phyloP scores from a whole-genome alignment of 2,329 filamentous ascomycete genomes.

The Colletotrichum tabaci region DNA sequence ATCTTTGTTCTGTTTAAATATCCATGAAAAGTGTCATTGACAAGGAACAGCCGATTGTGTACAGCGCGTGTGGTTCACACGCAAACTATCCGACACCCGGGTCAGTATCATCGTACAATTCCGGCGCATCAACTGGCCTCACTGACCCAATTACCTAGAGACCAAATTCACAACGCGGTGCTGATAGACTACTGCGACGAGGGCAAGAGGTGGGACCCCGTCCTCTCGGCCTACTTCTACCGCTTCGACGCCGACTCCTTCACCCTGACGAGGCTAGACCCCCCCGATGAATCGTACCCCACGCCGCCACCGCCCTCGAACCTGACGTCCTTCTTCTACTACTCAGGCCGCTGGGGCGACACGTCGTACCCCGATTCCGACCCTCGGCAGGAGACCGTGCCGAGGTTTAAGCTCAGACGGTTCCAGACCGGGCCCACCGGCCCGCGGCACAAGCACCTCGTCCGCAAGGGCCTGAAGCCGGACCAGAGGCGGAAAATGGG shows the following conservation, averaged over 20 bases:
- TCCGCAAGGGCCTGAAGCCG: conserved; percentile 51
- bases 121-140: fast-evolving
- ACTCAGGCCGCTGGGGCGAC: conserved; percentile 53
- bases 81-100: conserved; percentile 52
- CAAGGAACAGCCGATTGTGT: conserved; percentile 50
- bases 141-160: conserved; percentile 41
- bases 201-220: conserved; percentile 53
- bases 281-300: conserved; percentile 1
- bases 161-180: conserved; percentile 52
- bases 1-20: too few relatives aligned
- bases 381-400: conserved; percentile 51
- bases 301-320: conserved; percentile 44
- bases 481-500: conserved; percentile 44
- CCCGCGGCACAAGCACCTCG: conserved; percentile 51
- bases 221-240: conserved; percentile 55
- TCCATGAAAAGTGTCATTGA: background rate
- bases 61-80: conserved; percentile 54
- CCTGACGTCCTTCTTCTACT: conserved; percentile 54
- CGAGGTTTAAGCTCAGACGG: conserved; percentile 52
- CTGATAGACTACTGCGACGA: conserved; percentile 53
- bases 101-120: conserved; percentile 42
- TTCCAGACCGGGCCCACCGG: conserved; percentile 52
- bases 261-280: conserved; percentile 43
- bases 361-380: conserved; percentile 49
- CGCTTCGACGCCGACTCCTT: conserved; percentile 48